Evolutionary conservation across 1,139 yeast genomes (phyloP), one percentile per base, ranked within the genome.

Genomic region (Kodamaea suecica): DNA sequence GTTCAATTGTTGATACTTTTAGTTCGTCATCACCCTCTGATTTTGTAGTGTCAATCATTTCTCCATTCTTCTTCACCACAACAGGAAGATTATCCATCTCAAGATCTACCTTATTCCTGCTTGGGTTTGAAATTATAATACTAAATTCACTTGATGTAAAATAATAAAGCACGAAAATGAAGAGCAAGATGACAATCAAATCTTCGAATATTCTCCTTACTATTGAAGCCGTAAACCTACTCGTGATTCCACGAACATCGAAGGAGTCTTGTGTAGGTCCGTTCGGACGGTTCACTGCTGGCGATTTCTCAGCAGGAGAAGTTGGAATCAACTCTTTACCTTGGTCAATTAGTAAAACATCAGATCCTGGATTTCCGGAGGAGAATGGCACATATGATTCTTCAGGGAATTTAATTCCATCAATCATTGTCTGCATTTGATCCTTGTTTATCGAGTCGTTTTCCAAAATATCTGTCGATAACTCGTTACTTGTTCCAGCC

Each of bases 361-460:
- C 48, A 1, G 50, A 38, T 3, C 47, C 42, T 12, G 42, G 33
- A 17, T 31, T 19, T n/a, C 23, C 23, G 14, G 40, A 32, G 11
- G 29, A 20, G 9, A 27, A 8, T 7, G 34, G 31, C 6, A 9
- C 28, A 3, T 16, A 29, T 15, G 37, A 36, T 14, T 43, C 33
- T 8, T 54, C 52, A 0, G 66, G 61, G 34, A 68, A 63, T 30
- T 52, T 54, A 8, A 68, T 59, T 0, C 74, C 74, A 33, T 62
- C 69, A 32, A 69, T 65, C 3, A 67, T 53, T 1, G 39, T 33
- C 19, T 30, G 33, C 33, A 38, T 33, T 28, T 39, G 36, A 32
- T 26, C 30, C 27, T 36, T 27, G 23, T 15, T 23, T 13, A 19
- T 15, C 12, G 33, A 23, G 11, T 35, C 31, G 16, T 20, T 17